Evolutionary conservation across 1,139 yeast genomes (phyloP), one percentile per base, ranked within the genome.

Genomic region (Debaryomyces sp.): DNA sequence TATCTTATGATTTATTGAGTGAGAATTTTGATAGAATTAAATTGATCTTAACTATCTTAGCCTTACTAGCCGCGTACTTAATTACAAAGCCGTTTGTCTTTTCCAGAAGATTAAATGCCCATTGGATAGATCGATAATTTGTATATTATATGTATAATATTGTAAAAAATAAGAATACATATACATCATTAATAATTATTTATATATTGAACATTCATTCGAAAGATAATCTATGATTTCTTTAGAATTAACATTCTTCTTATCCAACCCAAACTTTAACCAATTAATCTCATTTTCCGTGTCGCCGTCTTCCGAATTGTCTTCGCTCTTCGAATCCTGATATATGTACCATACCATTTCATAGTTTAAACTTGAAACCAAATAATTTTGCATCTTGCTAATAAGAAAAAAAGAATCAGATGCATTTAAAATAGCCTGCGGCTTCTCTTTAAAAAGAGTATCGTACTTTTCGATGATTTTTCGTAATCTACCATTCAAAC

Each of bases 1-100:
- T 81, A 47, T 89, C 91, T 44, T 92, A 89, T 68, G 99, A 94
- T 67, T 74, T 84, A 50, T 78, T 91, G 60, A 79, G 85, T 41
- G 73, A 78, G 42, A 76, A 76, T 39, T 94, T 94, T 62, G 91
- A 86, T 56, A 87, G 82, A 59, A 61, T 71, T 13, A 87, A 85
- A 58, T 78, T 94, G 46, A 48, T 86, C 9, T 57, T 74, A 5
- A 89, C 97, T 0, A 77, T 92, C 3, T 66, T 69, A 1, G 71
- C 77, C 0, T 71, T 91, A 49, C 50, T 82, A 4, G 67, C 73
- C 0, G 75, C 77, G 1, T 72, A 64, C 50, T 62, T 73, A 4
- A 61, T 79, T 12, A 68, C 84, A 30, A 78, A 77, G 49, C 91
- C 92, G n/a, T 70, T 81, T 67, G 90, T 84, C 2, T 67, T 66